phyloP scores from a whole-genome alignment of 805 yeast species.

The Saccharomycopsis sp. region DNA sequence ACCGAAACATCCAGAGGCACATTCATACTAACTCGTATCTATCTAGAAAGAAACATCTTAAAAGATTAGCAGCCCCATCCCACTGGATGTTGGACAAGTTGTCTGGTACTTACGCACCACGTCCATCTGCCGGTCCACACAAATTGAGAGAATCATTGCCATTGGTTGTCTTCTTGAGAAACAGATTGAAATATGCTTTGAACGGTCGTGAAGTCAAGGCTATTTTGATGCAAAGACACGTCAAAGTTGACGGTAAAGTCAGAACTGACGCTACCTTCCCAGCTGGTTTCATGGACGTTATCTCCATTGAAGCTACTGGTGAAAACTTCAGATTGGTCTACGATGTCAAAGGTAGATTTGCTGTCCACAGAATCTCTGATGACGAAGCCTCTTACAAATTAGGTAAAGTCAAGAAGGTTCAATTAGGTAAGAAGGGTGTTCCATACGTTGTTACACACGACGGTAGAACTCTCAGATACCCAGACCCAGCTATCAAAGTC shows the following conservation, averaged over 20 bases:
- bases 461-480: constrained; percentile 99
- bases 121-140: constrained; percentile 99
- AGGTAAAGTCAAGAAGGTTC: constrained; percentile 97
- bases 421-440: constrained; percentile 96
- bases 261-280: constrained; percentile 99
- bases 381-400: constrained; percentile 98
- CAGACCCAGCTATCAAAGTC: constrained; percentile 94
- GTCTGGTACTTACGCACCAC: constrained; percentile 99
- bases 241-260: constrained; percentile 97
- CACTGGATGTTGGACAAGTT: constrained; percentile 99
- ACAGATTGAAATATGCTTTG: constrained; percentile 97
- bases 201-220: constrained; percentile 99
- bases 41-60: constrained; percentile 91
- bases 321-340: constrained; percentile 99
- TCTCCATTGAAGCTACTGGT: constrained; percentile 94
- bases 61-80: constrained; percentile 99
- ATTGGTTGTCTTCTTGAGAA: constrained; percentile 92
- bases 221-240: constrained; percentile 96
- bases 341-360: constrained; percentile 98
- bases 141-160: constrained; percentile 98
- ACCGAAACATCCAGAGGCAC: background rate
- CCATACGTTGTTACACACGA: constrained; percentile 99
- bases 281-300: constrained; percentile 99
- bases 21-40: constrained; percentile 6
- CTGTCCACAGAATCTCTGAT: constrained; percentile 98